A percentile compares a stretch with the other conserved stretches of the same genome.
These are phyloP conservation scores for Fusarium musae DNA, from an alignment of 2,329 filamentous ascomycete species.

Conservation along the genomic window DNA sequence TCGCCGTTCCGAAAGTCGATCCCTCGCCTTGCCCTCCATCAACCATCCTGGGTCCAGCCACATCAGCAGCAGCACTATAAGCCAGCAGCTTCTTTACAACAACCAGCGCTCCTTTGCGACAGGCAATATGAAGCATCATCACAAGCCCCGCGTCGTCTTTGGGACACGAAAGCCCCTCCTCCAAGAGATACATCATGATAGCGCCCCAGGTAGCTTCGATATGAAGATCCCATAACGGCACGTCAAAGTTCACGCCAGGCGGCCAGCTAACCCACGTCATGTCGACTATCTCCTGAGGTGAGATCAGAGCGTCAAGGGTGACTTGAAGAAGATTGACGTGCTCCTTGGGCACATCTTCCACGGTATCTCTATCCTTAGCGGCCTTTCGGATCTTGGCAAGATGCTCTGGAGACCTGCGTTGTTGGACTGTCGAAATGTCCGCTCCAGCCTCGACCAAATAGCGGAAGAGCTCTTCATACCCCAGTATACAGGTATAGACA, in stretches of 20 bases:
- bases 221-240: background rate
- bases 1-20: background rate
- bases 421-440: background rate
- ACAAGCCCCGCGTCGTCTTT: constrained; percentile 1
- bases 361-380: rapidly evolving
- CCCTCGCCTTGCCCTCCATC: constrained; percentile 8
- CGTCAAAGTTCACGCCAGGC: background rate
- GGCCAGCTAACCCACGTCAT: constrained; percentile 22
- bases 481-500: constrained; percentile 8
- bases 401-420: background rate
- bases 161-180: background rate
- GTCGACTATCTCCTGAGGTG: constrained; percentile 1
- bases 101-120: background rate
- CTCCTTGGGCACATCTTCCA: background rate
- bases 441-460: background rate
- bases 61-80: background rate
- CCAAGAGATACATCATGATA: background rate
- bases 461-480: constrained; percentile 3
- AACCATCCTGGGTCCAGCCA: background rate
- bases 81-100: background rate
- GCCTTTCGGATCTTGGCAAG: background rate
- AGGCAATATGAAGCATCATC: constrained; percentile 19
- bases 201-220: constrained; percentile 5
- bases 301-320: constrained; percentile 16
- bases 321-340: constrained; percentile 1